Evolutionary conservation across 495 filamentous ascomycete species (phyloP).

Genomic region (Halenospora varia): DNA sequence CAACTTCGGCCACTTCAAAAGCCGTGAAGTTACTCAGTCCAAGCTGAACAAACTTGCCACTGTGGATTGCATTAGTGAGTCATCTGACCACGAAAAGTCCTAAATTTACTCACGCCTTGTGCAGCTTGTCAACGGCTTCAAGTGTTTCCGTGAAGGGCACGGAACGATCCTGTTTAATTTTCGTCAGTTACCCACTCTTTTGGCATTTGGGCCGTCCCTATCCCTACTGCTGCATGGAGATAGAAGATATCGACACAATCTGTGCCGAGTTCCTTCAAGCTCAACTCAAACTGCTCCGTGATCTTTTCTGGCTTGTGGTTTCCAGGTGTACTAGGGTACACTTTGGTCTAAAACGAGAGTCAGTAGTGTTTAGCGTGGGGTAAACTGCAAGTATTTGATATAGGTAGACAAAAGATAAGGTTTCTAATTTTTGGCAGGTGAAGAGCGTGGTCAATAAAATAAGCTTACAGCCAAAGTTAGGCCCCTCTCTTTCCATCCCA

Average conservation of each 20-base stretch:
- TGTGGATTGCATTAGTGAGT: neutral
- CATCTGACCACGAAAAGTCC: neutral
- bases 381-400: neutral
- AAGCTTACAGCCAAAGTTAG: slow-evolving; percentile 62
- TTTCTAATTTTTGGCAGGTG: too few species aligned
- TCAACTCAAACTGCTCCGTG: slow-evolving; percentile 1
- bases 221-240: slow-evolving; percentile 77
- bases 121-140: slow-evolving; percentile 67
- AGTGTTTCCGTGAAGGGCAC: slow-evolving; percentile 77
- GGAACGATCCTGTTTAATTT: neutral
- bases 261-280: slow-evolving; percentile 59
- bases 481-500: slow-evolving; percentile 74
- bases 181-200: slow-evolving; percentile 3
- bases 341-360: slow-evolving; percentile 53
- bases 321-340: slow-evolving; percentile 32
- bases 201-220: slow-evolving; percentile 17
- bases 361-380: neutral
- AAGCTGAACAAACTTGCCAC: slow-evolving; percentile 75
- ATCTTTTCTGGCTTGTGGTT: slow-evolving; percentile 4
- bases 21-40: slow-evolving; percentile 82
- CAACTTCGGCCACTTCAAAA: slow-evolving; percentile 87
- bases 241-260: slow-evolving; percentile 83
- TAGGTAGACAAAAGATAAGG: too few species aligned
- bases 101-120: slow-evolving; percentile 50
- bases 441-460: too few species aligned